These are phyloP conservation scores for Lonicera japonica DNA, from an alignment of 129 eudicot genomes.

Conservation along the genomic window DNA sequence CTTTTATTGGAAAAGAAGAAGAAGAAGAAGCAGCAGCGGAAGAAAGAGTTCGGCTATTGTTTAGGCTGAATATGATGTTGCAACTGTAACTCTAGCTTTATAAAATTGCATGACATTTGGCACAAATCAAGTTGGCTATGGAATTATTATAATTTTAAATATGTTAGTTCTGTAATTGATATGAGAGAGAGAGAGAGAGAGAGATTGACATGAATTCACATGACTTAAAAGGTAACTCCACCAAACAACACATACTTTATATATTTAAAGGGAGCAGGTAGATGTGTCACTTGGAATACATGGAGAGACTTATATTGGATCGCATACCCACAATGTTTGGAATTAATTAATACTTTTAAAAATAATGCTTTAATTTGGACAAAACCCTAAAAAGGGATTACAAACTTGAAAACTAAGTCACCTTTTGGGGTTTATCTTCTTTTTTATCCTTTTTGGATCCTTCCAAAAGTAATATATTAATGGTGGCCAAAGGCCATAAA, in stretches of 20 bases:
- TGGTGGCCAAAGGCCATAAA: not conserved
- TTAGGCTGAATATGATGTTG: too few species aligned
- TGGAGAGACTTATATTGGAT: slow-evolving; percentile 61
- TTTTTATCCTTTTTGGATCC: slow-evolving; percentile 48
- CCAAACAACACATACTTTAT: slow-evolving; percentile 35
- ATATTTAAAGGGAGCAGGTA: slow-evolving; percentile 37
- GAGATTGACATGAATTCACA: slow-evolving; percentile 38
- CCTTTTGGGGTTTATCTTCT: slow-evolving; percentile 20
- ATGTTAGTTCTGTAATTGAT: too few species aligned
- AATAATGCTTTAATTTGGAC: slow-evolving; percentile 38
- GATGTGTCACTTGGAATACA: slow-evolving; percentile 66
- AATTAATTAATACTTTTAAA: slow-evolving; percentile 39
- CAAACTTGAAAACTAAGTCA: slow-evolving; percentile 63
- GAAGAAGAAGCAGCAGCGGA: too few species aligned
- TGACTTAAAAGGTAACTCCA: slow-evolving; percentile 76
- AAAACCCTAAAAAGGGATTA: slow-evolving; percentile 59
- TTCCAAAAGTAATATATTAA: slow-evolving; percentile 49
- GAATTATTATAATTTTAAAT: too few species aligned
- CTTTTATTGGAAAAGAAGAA: too few species aligned
- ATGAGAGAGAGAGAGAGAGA: slow-evolving; percentile 5
- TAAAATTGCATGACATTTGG: too few species aligned
- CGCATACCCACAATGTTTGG: slow-evolving; percentile 76
- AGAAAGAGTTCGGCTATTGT: too few species aligned
- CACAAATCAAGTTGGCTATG: too few species aligned
- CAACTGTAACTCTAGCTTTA: too few species aligned